Conservation (phyloP, 2,329 filamentous ascomycete species). For the Cadophora gregata region DNA sequence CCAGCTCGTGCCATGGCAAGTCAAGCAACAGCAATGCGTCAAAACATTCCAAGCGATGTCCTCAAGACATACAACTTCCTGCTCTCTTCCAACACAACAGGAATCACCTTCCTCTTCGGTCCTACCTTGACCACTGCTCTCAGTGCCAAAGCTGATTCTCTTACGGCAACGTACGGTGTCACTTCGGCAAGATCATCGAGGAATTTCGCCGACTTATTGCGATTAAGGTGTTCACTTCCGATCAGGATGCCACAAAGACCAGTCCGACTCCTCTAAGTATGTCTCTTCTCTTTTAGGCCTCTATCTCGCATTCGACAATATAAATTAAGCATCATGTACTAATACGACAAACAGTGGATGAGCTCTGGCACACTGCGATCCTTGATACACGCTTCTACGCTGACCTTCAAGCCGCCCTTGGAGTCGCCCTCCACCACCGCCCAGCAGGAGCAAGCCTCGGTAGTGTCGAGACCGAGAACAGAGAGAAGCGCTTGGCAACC, state of each 20-base stretch:
- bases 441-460: slow-evolving; percentile 13
- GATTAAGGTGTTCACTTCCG: slow-evolving; percentile 22
- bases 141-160: no score
- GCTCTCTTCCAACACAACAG: slow-evolving; percentile 5
- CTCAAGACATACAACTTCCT: slow-evolving; percentile 5
- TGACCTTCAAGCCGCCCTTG: slow-evolving; percentile 17
- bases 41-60: not conserved
- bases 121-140: not conserved
- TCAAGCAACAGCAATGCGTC: not conserved
- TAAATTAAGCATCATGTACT: not conserved
- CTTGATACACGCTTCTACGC: slow-evolving; percentile 27
- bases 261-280: slow-evolving; percentile 23
- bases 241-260: slow-evolving; percentile 20
- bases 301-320: no score
- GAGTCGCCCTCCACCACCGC: slow-evolving; percentile 21
- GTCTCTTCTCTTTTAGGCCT: no score
- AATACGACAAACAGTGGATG: slow-evolving; percentile 15
- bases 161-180: no score
- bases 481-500: not conserved
- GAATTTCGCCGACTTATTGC: slow-evolving; percentile 23
- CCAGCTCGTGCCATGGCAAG: not conserved
- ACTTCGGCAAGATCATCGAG: slow-evolving; percentile 13
- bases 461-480: not conserved
- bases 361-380: slow-evolving; percentile 27
- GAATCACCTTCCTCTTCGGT: slow-evolving; percentile 15